Evolutionary conservation across 495 filamentous ascomycete genomes (phyloP).

Genomic region (Baudoinia panamericana): DNA sequence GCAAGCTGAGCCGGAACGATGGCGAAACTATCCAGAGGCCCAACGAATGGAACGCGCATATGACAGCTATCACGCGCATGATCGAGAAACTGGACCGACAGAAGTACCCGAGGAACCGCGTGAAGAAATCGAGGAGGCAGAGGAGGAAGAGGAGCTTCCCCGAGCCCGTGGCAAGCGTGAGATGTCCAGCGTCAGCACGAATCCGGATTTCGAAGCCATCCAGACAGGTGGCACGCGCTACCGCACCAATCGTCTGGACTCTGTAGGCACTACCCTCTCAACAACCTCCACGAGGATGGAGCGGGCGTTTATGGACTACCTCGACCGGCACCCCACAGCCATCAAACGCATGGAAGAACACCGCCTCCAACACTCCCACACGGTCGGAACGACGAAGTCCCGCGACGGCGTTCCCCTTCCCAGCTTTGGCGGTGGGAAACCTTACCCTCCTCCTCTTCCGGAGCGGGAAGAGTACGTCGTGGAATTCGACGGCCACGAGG

Average conservation of each 20-base stretch:
- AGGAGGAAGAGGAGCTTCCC: background rate
- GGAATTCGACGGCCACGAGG: slow-evolving; percentile 36
- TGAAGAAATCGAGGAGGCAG: slow-evolving; percentile 2
- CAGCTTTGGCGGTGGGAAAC: slow-evolving; percentile 24
- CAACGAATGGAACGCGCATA: background rate
- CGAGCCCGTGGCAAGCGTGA: background rate
- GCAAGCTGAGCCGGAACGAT: slow-evolving; percentile 2
- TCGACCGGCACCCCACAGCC: slow-evolving; percentile 23
- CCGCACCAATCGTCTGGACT: slow-evolving; percentile 3
- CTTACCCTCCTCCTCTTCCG: slow-evolving; percentile 35
- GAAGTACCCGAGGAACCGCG: background rate
- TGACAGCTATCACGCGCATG: background rate
- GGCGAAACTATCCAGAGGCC: background rate
- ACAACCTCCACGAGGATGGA: slow-evolving; percentile 11
- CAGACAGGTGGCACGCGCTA: background rate
- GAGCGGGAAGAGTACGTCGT: slow-evolving; percentile 36
- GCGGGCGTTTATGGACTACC: slow-evolving; percentile 13
- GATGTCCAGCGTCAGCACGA: background rate
- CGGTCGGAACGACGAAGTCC: slow-evolving; percentile 12
- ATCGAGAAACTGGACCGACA: background rate
- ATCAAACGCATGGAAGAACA: slow-evolving; percentile 19
- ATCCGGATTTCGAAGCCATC: background rate
- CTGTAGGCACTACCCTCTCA: background rate
- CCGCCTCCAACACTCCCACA: slow-evolving; percentile 17
- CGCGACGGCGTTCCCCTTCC: slow-evolving; percentile 13